Conservation (phyloP, 1,284 basidiomycete species). For the Ustilago cynodontis region DNA sequence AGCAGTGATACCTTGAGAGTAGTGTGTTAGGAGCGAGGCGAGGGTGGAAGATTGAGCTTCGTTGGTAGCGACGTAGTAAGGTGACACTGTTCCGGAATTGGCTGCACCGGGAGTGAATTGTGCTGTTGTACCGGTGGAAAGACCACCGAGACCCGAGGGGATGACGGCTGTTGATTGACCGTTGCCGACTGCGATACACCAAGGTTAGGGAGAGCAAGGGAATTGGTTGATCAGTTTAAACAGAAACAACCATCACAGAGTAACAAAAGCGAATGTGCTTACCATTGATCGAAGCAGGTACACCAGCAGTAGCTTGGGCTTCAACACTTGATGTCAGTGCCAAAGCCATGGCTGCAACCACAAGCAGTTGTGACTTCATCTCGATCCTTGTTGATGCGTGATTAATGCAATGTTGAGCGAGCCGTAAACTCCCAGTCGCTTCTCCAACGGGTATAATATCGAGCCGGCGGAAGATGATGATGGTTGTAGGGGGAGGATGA, state of each 20-base stretch:
- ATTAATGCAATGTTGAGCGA: too few relatives aligned
- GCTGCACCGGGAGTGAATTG: slow-evolving; percentile 41
- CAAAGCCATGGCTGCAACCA: not conserved
- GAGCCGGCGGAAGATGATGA: too few relatives aligned
- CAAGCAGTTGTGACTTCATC: slow-evolving; percentile 15
- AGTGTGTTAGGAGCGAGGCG: slow-evolving; percentile 41
- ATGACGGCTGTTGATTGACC: slow-evolving; percentile 33
- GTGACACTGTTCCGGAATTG: not conserved
- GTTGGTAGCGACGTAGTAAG: slow-evolving; percentile 45
- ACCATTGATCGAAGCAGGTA: slow-evolving; percentile 42
- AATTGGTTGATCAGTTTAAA: too few relatives aligned
- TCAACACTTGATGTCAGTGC: slow-evolving; percentile 1
- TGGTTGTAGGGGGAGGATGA: too few relatives aligned
- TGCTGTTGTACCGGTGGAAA: slow-evolving; percentile 22
- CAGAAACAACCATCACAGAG: too few relatives aligned
- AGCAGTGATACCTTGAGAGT: slow-evolving; percentile 41
- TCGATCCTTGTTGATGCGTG: not conserved
- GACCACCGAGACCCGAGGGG: slow-evolving; percentile 31
- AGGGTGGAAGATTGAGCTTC: slow-evolving; percentile 28
- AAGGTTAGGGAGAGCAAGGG: too few relatives aligned
- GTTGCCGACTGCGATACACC: slow-evolving; percentile 28
- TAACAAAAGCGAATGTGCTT: too few relatives aligned
- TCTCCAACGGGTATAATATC: too few relatives aligned
- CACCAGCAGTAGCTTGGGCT: slow-evolving; percentile 33
- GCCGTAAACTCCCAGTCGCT: too few relatives aligned